Evolutionary conservation across 257 asterid genomes (phyloP), one percentile per base, ranked within the genome.

Genomic region (Thymus quinquecostatus): DNA sequence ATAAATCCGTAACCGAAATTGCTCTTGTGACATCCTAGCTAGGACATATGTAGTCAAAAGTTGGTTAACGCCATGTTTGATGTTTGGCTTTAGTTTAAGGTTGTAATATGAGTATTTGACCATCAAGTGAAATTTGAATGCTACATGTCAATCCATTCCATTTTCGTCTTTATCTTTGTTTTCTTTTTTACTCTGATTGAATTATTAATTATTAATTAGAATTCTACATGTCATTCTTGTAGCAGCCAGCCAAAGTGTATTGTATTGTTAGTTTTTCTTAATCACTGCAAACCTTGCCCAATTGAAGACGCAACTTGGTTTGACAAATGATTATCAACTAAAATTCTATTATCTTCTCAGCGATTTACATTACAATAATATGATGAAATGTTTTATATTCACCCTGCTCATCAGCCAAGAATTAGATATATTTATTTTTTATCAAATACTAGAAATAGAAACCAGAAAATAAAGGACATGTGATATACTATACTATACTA

Each of bases 281-380:
- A 45, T 4, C 49, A 32, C 38, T 33, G n/a, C 32, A 44, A 12
- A 57, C 71, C 63, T 66, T 34, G 28, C 56, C 69, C 60, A 58
- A 58, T 47, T 64, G 67, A 49, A 74, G 14, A 79, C 76, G 76
- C 53, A 72, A 61, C 68, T 53, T 28, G 6, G 30, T 28, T 55
- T 70, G 7, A 54, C 21, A 38, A 45, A 43, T 70, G 70, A 69
- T 34, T 32, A 56, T 14, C 53, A 63, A 50, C 32, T 32, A 66
- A 43, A 65, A 8, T 13, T 21, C 13, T 13, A 30, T 29, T 65
- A 65, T 65, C 58, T 62, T 62, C 53, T 27, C 10, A 44, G 13
- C 10, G 7, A 44, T 64, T 11, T 30, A 11, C 29, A 38, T 41
- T 10, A 36, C 21, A 30, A 62, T 50, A 21, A 50, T 36, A 13